Conservation (phyloP, 345 rosid species). For the Lepidium africanum region DNA sequence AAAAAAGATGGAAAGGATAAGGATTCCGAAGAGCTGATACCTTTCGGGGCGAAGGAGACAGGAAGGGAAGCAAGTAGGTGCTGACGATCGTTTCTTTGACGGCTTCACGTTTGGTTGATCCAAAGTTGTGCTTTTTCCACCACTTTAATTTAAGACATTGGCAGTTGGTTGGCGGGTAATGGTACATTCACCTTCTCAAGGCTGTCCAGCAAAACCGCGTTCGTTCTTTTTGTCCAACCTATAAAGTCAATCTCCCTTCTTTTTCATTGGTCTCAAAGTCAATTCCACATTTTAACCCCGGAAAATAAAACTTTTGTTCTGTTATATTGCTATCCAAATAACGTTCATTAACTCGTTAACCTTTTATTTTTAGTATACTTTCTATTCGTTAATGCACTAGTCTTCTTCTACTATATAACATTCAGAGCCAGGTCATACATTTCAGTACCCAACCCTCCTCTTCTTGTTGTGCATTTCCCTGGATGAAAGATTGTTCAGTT, state of each 20-base stretch:
- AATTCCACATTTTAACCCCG: not conserved
- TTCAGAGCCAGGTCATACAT: not conserved
- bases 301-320: not conserved
- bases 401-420: not conserved
- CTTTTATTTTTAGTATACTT: not conserved
- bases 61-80: not conserved
- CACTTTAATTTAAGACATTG: not conserved
- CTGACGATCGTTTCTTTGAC: not conserved
- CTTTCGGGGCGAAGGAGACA: slow-evolving; percentile 7
- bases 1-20: slow-evolving; percentile 5
- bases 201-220: slow-evolving; percentile 5
- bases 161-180: slow-evolving; percentile 18
- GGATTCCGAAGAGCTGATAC: slow-evolving; percentile 1
- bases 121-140: not conserved
- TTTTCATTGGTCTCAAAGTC: not conserved
- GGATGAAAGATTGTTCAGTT: slow-evolving; percentile 45
- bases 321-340: not conserved
- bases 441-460: slow-evolving; percentile 45
- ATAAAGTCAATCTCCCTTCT: not conserved
- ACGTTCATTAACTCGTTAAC: not conserved
- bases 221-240: slow-evolving; percentile 6
- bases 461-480: slow-evolving; percentile 56
- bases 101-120: not conserved
- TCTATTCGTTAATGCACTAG: not conserved
- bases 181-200: not conserved